Conservation (phyloP, 345 rosid genomes). For the Salix caprea region DNA sequence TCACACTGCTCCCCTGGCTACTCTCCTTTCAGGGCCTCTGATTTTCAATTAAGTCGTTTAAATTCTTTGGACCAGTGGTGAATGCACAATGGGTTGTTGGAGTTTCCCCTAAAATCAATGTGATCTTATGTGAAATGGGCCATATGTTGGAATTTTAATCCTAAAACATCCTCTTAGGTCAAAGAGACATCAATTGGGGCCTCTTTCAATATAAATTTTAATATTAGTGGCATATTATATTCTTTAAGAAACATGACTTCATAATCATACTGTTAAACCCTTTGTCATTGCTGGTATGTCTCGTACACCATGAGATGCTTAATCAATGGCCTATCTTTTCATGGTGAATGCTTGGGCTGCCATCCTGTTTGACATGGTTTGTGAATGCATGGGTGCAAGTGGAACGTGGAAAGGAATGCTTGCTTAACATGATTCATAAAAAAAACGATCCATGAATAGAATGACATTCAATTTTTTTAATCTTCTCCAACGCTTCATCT, state of each 20-base stretch:
- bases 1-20: background rate
- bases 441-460: background rate
- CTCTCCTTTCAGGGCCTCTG: background rate
- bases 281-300: background rate
- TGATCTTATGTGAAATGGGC: background rate
- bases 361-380: background rate
- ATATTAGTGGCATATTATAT: background rate
- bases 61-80: background rate
- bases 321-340: background rate
- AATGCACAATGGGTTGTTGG: background rate
- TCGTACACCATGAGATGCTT: background rate
- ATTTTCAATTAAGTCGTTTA: background rate
- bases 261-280: background rate
- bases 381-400: background rate
- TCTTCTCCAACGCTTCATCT: background rate
- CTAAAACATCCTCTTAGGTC: background rate
- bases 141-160: background rate
- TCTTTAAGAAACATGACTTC: background rate
- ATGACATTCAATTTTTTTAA: background rate
- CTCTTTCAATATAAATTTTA: background rate
- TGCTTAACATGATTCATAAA: background rate
- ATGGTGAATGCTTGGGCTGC: background rate
- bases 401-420: background rate
- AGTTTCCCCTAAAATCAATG: background rate
- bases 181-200: background rate